These are phyloP conservation scores for Colletotrichum higginsianum DNA, from an alignment of 2,329 filamentous ascomycete species.

Conservation along the genomic window DNA sequence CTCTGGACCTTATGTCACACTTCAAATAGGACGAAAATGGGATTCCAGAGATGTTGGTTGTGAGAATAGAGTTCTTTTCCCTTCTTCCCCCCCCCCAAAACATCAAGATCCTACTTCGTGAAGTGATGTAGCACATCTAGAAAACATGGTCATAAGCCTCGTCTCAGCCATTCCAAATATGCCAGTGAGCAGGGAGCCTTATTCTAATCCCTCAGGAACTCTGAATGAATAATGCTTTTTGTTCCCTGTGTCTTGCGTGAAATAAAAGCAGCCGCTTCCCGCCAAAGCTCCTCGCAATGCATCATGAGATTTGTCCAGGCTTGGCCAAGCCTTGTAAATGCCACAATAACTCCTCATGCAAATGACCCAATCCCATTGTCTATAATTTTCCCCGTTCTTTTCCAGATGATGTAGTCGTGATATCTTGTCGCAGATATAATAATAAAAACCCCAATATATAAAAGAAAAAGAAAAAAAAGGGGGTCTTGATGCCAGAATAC, in stretches of 20 bases:
- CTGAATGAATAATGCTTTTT: constrained; percentile 3
- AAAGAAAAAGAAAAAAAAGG: neutral
- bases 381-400: constrained; percentile 36
- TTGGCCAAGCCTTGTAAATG: constrained; percentile 38
- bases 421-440: constrained; percentile 11
- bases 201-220: neutral
- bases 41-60: neutral
- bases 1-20: neutral
- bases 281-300: constrained; percentile 40
- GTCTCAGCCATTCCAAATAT: constrained; percentile 27
- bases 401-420: constrained; percentile 30
- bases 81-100: neutral
- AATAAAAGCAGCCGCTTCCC: constrained; percentile 23
- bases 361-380: constrained; percentile 19
- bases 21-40: too few species aligned
- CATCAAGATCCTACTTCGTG: neutral
- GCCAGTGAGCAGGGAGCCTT: constrained; percentile 11
- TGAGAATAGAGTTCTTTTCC: too few species aligned
- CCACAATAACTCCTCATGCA: constrained; percentile 37
- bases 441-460: too few species aligned
- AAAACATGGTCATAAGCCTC: constrained; percentile 27
- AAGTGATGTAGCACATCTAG: constrained; percentile 11
- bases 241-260: neutral
- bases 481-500: constrained; percentile 13
- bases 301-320: constrained; percentile 40